Conservation (phyloP, 108 stramenopile species). For the Chaetoceros tenuissimus region DNA sequence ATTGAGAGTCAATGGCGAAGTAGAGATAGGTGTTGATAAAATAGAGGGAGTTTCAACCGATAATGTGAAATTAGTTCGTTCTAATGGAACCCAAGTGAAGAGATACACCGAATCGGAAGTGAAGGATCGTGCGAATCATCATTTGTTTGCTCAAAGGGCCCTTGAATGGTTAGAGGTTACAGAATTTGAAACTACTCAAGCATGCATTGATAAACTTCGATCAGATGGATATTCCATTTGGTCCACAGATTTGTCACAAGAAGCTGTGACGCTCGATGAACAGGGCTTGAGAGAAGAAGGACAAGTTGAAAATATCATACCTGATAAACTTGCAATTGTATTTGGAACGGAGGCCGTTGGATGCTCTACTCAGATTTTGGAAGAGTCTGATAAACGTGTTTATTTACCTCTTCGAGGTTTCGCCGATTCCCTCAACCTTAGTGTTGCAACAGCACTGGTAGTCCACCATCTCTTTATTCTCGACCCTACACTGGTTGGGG, state of each 20-base stretch:
- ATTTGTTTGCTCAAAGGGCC: constrained; percentile 79
- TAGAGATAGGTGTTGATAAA: constrained; percentile 1
- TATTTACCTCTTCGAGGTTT: constrained; percentile 84
- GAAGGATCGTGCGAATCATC: constrained; percentile 52
- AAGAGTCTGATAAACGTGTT: constrained; percentile 68
- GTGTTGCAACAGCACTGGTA: constrained; percentile 82
- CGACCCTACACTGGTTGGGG: constrained; percentile 63
- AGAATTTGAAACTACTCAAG: constrained; percentile 55
- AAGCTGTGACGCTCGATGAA: constrained; percentile 48
- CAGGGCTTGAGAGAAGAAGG: constrained; percentile 19
- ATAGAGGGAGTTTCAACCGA: constrained; percentile 6
- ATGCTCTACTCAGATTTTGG: constrained; percentile 67
- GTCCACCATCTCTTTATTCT: constrained; percentile 71
- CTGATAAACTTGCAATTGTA: constrained; percentile 80
- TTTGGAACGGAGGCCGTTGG: constrained; percentile 89
- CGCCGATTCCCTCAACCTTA: constrained; percentile 85
- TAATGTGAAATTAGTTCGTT: constrained; percentile 12
- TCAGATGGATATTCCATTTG: constrained; percentile 55
- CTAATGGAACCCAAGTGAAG: constrained; percentile 17
- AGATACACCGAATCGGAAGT: constrained; percentile 44
- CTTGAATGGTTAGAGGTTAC: constrained; percentile 78
- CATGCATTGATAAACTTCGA: constrained; percentile 55
- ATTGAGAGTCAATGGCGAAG: neutral
- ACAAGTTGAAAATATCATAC: constrained; percentile 23
- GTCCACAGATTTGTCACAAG: constrained; percentile 81